phyloP scores from a whole-genome alignment of 2,329 filamentous ascomycete species.

The Exophiala lecanii-corni region DNA sequence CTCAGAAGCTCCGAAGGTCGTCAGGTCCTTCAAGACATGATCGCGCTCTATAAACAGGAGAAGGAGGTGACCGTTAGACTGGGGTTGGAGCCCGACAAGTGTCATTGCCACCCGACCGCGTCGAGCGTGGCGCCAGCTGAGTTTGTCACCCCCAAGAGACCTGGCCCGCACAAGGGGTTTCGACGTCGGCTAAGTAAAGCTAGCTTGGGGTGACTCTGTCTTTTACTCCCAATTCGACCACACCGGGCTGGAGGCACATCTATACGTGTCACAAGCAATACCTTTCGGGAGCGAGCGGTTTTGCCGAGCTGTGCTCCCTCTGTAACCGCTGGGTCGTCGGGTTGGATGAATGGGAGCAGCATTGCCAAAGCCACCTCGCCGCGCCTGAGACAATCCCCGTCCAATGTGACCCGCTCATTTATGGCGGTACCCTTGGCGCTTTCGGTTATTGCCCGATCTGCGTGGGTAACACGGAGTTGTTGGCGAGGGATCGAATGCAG shows the following conservation, averaged over 20 bases:
- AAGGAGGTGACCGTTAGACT: slow-evolving; percentile 2
- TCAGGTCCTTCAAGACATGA: slow-evolving; percentile 7
- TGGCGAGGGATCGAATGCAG: slow-evolving; percentile 7
- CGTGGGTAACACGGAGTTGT: slow-evolving; percentile 4
- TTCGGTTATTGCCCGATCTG: slow-evolving; percentile 12
- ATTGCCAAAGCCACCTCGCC: slow-evolving; percentile 7
- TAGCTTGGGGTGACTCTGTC: slow-evolving; percentile 2
- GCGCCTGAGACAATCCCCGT: slow-evolving; percentile 2
- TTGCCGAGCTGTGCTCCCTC: slow-evolving; percentile 11
- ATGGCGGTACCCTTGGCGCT: slow-evolving; percentile 9
- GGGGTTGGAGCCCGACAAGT: slow-evolving; percentile 12
- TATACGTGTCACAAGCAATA: slow-evolving; percentile 8
- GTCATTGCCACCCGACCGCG: slow-evolving; percentile 1
- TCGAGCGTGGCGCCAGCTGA: background rate
- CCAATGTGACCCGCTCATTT: slow-evolving; percentile 10
- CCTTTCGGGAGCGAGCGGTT: slow-evolving; percentile 1
- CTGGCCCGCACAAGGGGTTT: background rate
- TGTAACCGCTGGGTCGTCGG: slow-evolving; percentile 8
- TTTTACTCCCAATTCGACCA: slow-evolving; percentile 1
- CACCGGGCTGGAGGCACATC: slow-evolving; percentile 6
- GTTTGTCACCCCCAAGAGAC: background rate
- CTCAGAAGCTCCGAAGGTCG: slow-evolving; percentile 7
- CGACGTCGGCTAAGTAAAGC: slow-evolving; percentile 2
- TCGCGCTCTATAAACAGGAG: slow-evolving; percentile 6
- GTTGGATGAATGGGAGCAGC: slow-evolving; percentile 1